phyloP scores from a whole-genome alignment of 2,329 filamentous ascomycete species.

The Tolypocladium pustulatum region DNA sequence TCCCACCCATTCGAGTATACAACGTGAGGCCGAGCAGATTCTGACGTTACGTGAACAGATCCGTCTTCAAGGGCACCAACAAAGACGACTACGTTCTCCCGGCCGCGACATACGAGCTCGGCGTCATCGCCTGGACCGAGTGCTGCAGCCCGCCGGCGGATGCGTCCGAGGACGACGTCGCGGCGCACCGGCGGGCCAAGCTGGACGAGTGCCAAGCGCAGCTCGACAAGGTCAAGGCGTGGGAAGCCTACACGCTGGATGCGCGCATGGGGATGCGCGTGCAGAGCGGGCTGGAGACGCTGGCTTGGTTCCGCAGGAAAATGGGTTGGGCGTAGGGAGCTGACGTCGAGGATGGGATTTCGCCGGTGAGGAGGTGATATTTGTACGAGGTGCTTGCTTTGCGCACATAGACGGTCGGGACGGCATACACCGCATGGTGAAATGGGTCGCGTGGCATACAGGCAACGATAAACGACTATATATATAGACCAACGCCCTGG shows the following conservation, averaged over 20 bases:
- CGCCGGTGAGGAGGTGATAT: background rate
- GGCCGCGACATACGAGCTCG: conserved; percentile 77
- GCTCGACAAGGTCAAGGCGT: conserved; percentile 56
- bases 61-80: conserved; percentile 44
- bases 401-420: background rate
- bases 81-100: conserved; percentile 64
- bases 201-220: conserved; percentile 52
- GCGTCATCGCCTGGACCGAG: conserved; percentile 69
- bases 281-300: conserved; percentile 56
- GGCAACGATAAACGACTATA: background rate
- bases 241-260: conserved; percentile 66
- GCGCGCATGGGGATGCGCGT: conserved; percentile 64
- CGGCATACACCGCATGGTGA: background rate
- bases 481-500: background rate
- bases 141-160: conserved; percentile 29
- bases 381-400: background rate
- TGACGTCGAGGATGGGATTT: background rate
- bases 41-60: conserved; percentile 19
- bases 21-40: background rate
- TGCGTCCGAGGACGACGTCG: conserved; percentile 17
- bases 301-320: conserved; percentile 42
- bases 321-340: conserved; percentile 19
- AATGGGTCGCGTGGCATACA: background rate
- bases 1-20: background rate
- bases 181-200: conserved; percentile 32